These are phyloP conservation scores for Globisporangium iwayamae DNA, from an alignment of 352 stramenopile species.

Conservation along the genomic window DNA sequence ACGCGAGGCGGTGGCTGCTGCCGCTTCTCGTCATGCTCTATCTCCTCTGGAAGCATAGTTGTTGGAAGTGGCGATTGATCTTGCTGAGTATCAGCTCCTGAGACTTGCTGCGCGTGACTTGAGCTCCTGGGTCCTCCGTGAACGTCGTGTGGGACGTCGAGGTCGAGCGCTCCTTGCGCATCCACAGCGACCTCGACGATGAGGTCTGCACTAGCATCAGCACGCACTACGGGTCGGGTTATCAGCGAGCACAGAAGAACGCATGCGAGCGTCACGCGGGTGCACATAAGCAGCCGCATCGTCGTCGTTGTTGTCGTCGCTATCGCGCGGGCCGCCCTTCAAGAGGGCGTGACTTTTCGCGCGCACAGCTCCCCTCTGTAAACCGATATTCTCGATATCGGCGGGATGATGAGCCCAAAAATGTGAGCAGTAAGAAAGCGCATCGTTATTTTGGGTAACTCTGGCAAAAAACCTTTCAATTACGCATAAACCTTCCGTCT, in stretches of 20 bases:
- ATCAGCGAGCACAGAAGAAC: background rate
- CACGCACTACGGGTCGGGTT: too few relatives aligned
- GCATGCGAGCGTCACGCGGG: background rate
- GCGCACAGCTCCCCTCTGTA: too few relatives aligned
- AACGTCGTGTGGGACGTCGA: background rate
- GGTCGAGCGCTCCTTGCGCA: background rate
- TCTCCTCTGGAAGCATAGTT: background rate
- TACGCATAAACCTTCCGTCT: too few relatives aligned
- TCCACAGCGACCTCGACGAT: constrained; percentile 10
- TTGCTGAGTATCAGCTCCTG: background rate
- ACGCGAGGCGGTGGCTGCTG: background rate
- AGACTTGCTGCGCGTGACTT: background rate
- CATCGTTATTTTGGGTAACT: too few relatives aligned
- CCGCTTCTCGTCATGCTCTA: background rate
- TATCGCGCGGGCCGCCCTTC: too few relatives aligned
- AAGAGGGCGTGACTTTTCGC: too few relatives aligned
- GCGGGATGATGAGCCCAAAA: too few relatives aligned
- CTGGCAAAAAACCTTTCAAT: too few relatives aligned
- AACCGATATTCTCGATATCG: too few relatives aligned
- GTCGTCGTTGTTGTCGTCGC: background rate
- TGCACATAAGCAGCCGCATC: background rate
- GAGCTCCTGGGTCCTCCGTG: too few relatives aligned
- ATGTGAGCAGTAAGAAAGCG: too few relatives aligned
- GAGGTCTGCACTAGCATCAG: background rate
- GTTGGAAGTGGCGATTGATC: background rate